Evolutionary conservation across 2,329 filamentous ascomycete genomes (phyloP).

Genomic region (Mycogone perniciosa): DNA sequence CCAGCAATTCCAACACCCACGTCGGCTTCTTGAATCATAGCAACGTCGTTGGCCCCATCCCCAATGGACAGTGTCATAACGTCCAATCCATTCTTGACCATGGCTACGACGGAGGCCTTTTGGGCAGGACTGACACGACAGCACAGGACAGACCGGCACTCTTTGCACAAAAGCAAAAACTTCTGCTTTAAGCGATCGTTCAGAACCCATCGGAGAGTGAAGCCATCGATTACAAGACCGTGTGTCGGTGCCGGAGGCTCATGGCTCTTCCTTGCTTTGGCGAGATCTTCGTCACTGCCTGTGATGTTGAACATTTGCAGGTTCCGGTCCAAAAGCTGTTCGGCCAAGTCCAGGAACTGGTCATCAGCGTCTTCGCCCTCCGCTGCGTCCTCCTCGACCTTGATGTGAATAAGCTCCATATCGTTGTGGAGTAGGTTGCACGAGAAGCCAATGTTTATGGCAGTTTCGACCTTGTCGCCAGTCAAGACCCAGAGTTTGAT

Average conservation of each 20-base stretch:
- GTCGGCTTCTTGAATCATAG: conserved; percentile 96
- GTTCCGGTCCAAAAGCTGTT: conserved; percentile 67
- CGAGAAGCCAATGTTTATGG: conserved; percentile 99
- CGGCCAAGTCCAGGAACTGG: conserved; percentile 50
- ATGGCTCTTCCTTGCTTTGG: conserved; percentile 72
- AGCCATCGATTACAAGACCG: conserved; percentile 90
- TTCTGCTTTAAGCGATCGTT: conserved; percentile 79
- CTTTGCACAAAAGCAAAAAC: conserved; percentile 91
- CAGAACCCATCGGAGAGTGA: conserved; percentile 82
- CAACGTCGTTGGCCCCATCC: conserved; percentile 91
- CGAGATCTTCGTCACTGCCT: conserved; percentile 79
- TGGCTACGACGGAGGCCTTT: conserved; percentile 91
- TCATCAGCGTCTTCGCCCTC: conserved; percentile 40
- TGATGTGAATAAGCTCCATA: conserved; percentile 92
- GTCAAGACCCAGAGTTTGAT: conserved; percentile 99
- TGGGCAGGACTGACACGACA: conserved; percentile 95
- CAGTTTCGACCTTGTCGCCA: conserved; percentile 97
- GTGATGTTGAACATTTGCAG: conserved; percentile 69
- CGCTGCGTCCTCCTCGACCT: conserved; percentile 67
- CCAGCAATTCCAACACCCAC: conserved; percentile 95
- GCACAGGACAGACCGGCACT: conserved; percentile 93
- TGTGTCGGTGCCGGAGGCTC: conserved; percentile 82
- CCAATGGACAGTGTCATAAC: conserved; percentile 94
- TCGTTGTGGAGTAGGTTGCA: conserved; percentile 96
- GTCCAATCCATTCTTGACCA: conserved; percentile 92